Conservation (phyloP, 176 grass and related monocot species). For the Secale cereale region DNA sequence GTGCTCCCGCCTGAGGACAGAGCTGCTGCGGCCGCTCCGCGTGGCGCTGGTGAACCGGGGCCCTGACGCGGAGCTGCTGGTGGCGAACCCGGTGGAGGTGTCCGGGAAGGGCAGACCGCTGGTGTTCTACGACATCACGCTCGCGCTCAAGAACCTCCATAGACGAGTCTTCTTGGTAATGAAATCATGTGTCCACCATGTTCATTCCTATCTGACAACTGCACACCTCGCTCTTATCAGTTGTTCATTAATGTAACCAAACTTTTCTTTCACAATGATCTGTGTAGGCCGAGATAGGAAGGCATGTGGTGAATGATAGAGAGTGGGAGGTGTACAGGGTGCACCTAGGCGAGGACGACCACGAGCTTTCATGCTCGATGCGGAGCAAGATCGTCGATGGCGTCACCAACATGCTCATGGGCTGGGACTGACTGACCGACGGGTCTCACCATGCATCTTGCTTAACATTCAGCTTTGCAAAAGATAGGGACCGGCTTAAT, state of each 20-base stretch:
- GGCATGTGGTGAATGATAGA: constrained; percentile 53
- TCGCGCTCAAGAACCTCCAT: constrained; percentile 73
- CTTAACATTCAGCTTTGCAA: not conserved
- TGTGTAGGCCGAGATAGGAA: constrained; percentile 70
- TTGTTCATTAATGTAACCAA: not conserved
- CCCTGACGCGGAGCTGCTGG: constrained; percentile 68
- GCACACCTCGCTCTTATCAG: not conserved
- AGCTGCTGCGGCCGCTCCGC: constrained; percentile 46
- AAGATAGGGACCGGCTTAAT: not conserved
- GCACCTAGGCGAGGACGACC: constrained; percentile 54
- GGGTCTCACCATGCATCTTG: not conserved
- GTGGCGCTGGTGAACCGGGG: constrained; percentile 59
- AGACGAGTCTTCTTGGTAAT: constrained; percentile 76
- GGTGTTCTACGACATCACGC: constrained; percentile 81
- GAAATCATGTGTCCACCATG: not conserved
- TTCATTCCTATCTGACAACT: not conserved
- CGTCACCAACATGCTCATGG: constrained; percentile 80
- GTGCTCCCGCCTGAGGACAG: constrained; percentile 52
- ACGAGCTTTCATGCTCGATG: constrained; percentile 35
- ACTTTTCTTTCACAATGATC: no score
- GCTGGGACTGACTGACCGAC: constrained; percentile 54
- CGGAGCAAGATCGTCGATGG: constrained; percentile 40
- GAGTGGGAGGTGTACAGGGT: constrained; percentile 87
- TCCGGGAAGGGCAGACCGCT: constrained; percentile 72
- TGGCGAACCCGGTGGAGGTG: constrained; percentile 72